Evolutionary conservation across 192 early-diverging fungal species (phyloP), one percentile per base, ranked within the genome.

Genomic region (Gonapodya sp.): DNA sequence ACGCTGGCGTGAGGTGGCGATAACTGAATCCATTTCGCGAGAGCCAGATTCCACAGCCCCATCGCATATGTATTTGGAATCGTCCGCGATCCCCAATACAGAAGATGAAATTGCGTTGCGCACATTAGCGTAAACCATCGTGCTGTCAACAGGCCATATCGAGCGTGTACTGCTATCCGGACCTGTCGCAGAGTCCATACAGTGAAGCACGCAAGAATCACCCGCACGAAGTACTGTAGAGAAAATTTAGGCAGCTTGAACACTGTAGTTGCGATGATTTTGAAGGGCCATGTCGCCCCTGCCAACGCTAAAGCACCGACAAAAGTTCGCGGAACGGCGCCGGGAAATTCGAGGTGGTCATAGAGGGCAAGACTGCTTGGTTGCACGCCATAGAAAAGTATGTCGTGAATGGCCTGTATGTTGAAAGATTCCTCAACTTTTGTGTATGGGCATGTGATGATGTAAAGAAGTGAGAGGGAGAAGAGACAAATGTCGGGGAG

Each of bases 371-470:
- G 64, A 31, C 36, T 79, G 0, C 34, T 18, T 0, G 82, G 81
- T 14, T 73, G 31, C 0, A 89, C 73, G 37, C 88, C 86, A 87
- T 88, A 86, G 34, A 88, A 86, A 78, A 97, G 81, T 35, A 98
- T 88, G 82, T 99, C 97, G 84, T 99, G 95, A 1, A 89, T 88
- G 1, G 97, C 96, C 85, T 99, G 97, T 73, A 95, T 80, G 82
- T 94, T 96, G 87, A 99, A 99, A 82, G 94, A 95, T 84, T 99
- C 97, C 84, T 99, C 96, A 78, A 99, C 96, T 85, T 99, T 99
- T 36, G 96, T 95, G 84, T 86, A 97, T 0, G 96, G 97, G 24
- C 34, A 87, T 35, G 75, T 84, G 33, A 0, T 84, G 80, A 79
- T 91, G 82, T 35, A 84, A 18, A 37, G 81, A 64, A 64, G 46